phyloP scores from a whole-genome alignment of 2,329 filamentous ascomycete genomes.

The Zelopaecilomyces penicillatus region DNA sequence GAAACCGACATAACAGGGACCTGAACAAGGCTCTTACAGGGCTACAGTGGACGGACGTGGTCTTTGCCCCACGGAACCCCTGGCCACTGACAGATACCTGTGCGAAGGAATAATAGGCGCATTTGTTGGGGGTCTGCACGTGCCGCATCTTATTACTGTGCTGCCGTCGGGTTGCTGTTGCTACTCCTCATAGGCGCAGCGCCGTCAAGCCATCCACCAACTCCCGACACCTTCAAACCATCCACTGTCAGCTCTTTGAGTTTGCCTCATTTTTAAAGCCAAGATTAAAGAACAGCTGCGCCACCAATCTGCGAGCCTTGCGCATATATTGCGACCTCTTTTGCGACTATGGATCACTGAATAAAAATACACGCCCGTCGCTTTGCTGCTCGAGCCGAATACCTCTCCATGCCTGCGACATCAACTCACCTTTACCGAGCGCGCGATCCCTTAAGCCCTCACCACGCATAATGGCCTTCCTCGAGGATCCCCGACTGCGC shows the following conservation, averaged over 20 bases:
- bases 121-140: slow-evolving; percentile 2
- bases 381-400: neutral
- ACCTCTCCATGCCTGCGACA: slow-evolving; percentile 6
- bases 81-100: too few species aligned
- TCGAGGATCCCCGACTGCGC: slow-evolving; percentile 79
- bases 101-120: neutral
- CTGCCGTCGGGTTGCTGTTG: neutral
- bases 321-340: too few species aligned
- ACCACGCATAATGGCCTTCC: slow-evolving; percentile 44
- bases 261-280: slow-evolving; percentile 2
- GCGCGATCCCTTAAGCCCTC: slow-evolving; percentile 2
- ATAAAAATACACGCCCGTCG: neutral
- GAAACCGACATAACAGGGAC: too few species aligned
- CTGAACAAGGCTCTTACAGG: too few species aligned
- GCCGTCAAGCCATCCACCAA: too few species aligned
- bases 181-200: too few species aligned
- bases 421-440: slow-evolving; percentile 1
- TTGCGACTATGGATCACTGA: slow-evolving; percentile 3
- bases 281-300: slow-evolving; percentile 1
- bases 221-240: too few species aligned
- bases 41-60: too few species aligned
- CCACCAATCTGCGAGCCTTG: too few species aligned
- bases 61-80: too few species aligned
- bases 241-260: too few species aligned
- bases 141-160: slow-evolving; percentile 2